A percentile compares a stretch with the other conserved stretches of the same genome.
These are phyloP conservation scores for Camellia oleifera DNA, from an alignment of 179 eudicot genomes.

Conservation along the genomic window DNA sequence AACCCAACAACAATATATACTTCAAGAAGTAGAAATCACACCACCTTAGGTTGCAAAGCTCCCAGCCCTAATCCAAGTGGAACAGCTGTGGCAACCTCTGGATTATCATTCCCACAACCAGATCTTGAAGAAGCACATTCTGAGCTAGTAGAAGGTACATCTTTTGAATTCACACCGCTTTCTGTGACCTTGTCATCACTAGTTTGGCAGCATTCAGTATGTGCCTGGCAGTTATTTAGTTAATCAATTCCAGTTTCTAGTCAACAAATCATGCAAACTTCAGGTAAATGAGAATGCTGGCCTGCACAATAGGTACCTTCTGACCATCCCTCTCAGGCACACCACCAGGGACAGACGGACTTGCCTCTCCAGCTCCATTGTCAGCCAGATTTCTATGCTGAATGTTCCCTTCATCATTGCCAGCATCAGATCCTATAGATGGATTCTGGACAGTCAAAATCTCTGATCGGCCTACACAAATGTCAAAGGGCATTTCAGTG, in stretches of 20 bases:
- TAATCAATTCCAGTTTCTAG: constrained; percentile 12
- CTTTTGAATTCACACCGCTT: constrained; percentile 22
- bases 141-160: constrained; percentile 24
- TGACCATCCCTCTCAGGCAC: constrained; percentile 25
- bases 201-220: constrained; percentile 18
- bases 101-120: constrained; percentile 28
- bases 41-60: constrained; percentile 91
- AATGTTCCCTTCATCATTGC: constrained; percentile 21
- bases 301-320: constrained; percentile 31
- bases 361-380: constrained; percentile 29
- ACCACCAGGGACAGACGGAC: constrained; percentile 17
- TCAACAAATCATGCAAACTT: constrained; percentile 8
- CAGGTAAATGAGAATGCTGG: neutral
- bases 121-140: constrained; percentile 29
- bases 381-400: constrained; percentile 17
- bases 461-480: constrained; percentile 43
- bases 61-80: constrained; percentile 92
- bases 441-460: constrained; percentile 36
- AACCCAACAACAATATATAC: neutral
- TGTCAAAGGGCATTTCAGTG: constrained; percentile 5
- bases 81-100: constrained; percentile 39
- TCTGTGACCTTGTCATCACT: constrained; percentile 15
- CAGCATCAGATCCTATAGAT: constrained; percentile 32
- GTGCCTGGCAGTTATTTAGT: constrained; percentile 28
- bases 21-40: neutral